phyloP scores from a whole-genome alignment of 768 basidiomycete species.

The Rhizopogon salebrosus region DNA sequence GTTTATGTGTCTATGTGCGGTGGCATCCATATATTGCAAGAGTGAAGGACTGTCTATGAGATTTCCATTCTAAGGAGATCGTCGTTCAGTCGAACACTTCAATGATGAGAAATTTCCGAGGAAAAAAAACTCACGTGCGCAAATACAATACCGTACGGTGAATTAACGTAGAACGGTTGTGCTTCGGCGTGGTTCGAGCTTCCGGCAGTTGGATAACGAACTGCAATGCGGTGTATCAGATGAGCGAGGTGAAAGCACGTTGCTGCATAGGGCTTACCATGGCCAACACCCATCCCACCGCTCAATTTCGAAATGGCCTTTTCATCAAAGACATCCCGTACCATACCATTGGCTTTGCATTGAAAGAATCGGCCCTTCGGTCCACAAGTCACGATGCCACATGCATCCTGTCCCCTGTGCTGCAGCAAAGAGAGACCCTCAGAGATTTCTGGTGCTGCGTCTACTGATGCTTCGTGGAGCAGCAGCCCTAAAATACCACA shows the following conservation, averaged over 20 bases:
- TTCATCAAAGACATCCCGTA: slow-evolving; percentile 91
- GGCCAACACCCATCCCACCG: slow-evolving; percentile 97
- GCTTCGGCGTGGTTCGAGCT: slow-evolving; percentile 96
- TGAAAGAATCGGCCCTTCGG: slow-evolving; percentile 94
- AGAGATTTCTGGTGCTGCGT: slow-evolving; percentile 83
- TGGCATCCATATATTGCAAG: slow-evolving; percentile 92
- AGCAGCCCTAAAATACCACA: slow-evolving; percentile 92
- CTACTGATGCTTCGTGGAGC: slow-evolving; percentile 66
- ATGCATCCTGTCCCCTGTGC: slow-evolving; percentile 97
- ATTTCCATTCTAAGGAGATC: slow-evolving; percentile 79
- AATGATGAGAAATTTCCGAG: background rate
- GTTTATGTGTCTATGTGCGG: slow-evolving; percentile 97
- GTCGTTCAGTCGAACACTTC: background rate
- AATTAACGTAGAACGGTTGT: slow-evolving; percentile 99
- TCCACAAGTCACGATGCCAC: slow-evolving; percentile 95
- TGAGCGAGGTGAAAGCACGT: slow-evolving; percentile 15
- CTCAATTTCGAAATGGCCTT: slow-evolving; percentile 69
- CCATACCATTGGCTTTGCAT: slow-evolving; percentile 99
- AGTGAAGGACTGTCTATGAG: slow-evolving; percentile 87
- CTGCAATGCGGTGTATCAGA: slow-evolving; percentile 35
- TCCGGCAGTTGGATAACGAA: slow-evolving; percentile 96
- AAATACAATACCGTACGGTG: slow-evolving; percentile 98
- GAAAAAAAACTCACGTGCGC: slow-evolving; percentile 69
- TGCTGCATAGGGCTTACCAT: slow-evolving; percentile 49
- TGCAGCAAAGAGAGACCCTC: slow-evolving; percentile 95